Conservation (phyloP, 371 early-diverging fungal species). For the Mortierella sp. region DNA sequence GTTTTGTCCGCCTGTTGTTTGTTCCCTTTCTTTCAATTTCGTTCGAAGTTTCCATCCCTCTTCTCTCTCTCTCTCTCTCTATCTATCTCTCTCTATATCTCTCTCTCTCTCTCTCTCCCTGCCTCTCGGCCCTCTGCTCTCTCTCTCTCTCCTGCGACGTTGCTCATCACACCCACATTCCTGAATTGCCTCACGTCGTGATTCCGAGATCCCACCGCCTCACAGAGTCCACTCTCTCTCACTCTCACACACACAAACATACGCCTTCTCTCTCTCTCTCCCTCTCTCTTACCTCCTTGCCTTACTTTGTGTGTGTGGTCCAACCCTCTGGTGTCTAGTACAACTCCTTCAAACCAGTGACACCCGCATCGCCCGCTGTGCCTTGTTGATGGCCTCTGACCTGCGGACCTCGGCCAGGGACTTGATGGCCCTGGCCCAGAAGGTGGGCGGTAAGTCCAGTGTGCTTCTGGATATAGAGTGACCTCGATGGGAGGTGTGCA, state of each 20-base stretch:
- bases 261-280: not conserved
- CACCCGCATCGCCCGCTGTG: too few species aligned
- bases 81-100: too few species aligned
- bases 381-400: constrained; percentile 38
- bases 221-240: not conserved
- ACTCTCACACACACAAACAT: too few species aligned
- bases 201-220: not conserved
- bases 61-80: too few species aligned
- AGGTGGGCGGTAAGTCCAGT: constrained; percentile 48
- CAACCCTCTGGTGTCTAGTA: not conserved
- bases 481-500: not conserved
- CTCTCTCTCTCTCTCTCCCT: too few species aligned
- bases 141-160: too few species aligned
- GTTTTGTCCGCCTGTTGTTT: not conserved
- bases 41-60: too few species aligned
- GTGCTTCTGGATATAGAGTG: not conserved
- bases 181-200: not conserved
- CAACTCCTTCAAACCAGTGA: not conserved
- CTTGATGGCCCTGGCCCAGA: constrained; percentile 45
- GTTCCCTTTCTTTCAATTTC: not conserved
- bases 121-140: too few species aligned
- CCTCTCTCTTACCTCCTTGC: not conserved
- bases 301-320: not conserved
- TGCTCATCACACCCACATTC: not conserved
- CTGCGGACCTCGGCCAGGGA: constrained; percentile 49